Evolutionary conservation across 2,329 filamentous ascomycete genomes (phyloP).

Genomic region (Neocucurbitaria cava): DNA sequence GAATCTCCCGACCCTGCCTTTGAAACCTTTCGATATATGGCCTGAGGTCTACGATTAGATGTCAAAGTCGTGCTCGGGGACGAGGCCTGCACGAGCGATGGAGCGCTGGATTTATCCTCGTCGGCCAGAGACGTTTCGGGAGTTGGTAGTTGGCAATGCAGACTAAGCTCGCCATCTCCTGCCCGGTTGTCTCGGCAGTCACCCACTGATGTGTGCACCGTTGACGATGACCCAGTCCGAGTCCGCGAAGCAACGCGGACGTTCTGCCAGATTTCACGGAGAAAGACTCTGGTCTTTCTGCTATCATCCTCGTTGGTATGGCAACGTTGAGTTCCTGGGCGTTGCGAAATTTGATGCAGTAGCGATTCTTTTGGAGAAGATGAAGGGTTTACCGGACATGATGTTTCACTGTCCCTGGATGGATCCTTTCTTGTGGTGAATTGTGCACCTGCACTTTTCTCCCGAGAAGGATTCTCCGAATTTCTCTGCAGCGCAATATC

Average conservation of each 20-base stretch:
- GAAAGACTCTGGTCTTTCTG: constrained; percentile 25
- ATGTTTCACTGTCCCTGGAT: constrained; percentile 5
- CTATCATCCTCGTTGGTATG: constrained; percentile 9
- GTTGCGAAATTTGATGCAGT: constrained; percentile 5
- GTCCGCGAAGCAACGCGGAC: constrained; percentile 30
- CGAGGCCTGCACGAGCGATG: neutral
- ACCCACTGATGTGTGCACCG: constrained; percentile 9
- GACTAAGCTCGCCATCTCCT: constrained; percentile 7
- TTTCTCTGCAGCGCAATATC: constrained; percentile 23
- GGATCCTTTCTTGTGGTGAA: constrained; percentile 1
- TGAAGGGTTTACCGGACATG: constrained; percentile 8
- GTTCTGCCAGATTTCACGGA: constrained; percentile 31
- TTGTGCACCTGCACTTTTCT: neutral
- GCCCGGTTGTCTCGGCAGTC: constrained; percentile 9
- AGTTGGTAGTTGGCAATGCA: constrained; percentile 3
- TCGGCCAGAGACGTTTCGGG: neutral
- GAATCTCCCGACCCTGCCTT: constrained; percentile 1
- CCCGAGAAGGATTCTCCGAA: constrained; percentile 20
- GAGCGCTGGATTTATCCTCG: neutral
- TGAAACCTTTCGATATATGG: constrained; percentile 18
- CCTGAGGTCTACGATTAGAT: constrained; percentile 10
- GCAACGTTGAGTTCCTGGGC: constrained; percentile 7
- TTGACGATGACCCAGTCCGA: constrained; percentile 25
- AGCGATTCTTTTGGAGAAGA: constrained; percentile 15
- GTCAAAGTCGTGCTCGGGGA: constrained; percentile 2